Evolutionary conservation across 1,284 basidiomycete species (phyloP), one percentile per base, ranked within the genome.

Genomic region (Fomitopsis schrenkii): DNA sequence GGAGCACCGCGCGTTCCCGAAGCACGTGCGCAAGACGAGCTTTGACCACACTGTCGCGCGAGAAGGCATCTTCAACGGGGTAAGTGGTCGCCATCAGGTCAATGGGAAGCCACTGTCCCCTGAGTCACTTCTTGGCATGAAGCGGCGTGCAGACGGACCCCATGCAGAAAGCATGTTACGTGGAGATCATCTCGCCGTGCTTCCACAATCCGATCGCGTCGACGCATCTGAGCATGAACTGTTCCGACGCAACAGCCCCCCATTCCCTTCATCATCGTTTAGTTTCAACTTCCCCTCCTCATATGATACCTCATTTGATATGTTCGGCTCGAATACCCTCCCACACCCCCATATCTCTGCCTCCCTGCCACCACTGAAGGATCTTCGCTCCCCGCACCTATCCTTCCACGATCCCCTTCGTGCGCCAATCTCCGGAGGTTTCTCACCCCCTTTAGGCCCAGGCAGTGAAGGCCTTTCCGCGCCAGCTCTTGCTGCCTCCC

Each of bases 1-100:
- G 63, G 75, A 83, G 68, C 80, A 77, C 67, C 81, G 81, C 64
- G 79, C 84, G 6, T 94, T 93, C 75, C 88, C 93, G 56, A 84
- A 88, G 62, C 88, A 91, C 70, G 91, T 95, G 61, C 85, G 94
- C 64, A 95, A 96, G 80, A 94, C 94, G 50, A 94, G 91, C 74
- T 95, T 95, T 72, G 94, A 96, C 76, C 94, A 95, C 74, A 94
- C 93, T 0, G 86, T 95, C 35, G 80, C 83, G 42, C 83, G 83
- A 67, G 84, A 90, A 65, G 85, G 83, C 48, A 82, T 87, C 59
- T 76, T 87, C 63, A 71, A 78, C 40, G 82, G 80, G 56, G 73
- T 85, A 59, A 80, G 79, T 67, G 88, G 87, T 63, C 79, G 90
- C 58, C 90, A 92, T 75, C 90, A 92, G 72, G 85, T 91, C 64